A percentile compares a stretch with the other conserved stretches of the same genome.
phyloP scores from a whole-genome alignment of 2,329 filamentous ascomycete genomes.

The Fusarium albidum region DNA sequence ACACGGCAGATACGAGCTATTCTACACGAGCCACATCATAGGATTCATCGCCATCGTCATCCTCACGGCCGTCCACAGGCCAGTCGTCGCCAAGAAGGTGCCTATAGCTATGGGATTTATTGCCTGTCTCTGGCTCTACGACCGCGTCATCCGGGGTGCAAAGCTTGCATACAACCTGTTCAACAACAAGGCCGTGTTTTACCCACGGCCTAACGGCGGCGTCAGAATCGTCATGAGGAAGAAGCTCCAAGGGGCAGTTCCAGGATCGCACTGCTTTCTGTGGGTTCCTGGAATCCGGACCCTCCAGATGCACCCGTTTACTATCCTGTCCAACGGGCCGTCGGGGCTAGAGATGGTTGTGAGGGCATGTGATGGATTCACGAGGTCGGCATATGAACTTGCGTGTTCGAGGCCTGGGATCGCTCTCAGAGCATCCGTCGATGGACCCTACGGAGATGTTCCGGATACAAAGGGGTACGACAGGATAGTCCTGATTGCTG shows the following conservation, averaged over 20 bases:
- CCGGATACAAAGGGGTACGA: slow-evolving; percentile 50
- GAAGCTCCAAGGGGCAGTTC: slow-evolving; percentile 43
- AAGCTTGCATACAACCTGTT: slow-evolving; percentile 2
- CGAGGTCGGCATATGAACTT: slow-evolving; percentile 56
- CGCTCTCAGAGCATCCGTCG: slow-evolving; percentile 55
- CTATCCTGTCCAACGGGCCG: slow-evolving; percentile 55
- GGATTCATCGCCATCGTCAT: slow-evolving; percentile 52
- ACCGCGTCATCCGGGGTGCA: slow-evolving; percentile 51
- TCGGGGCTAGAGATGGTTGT: slow-evolving; percentile 57
- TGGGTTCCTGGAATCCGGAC: slow-evolving; percentile 62
- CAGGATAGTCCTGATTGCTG: slow-evolving; percentile 35
- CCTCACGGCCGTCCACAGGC: slow-evolving; percentile 54
- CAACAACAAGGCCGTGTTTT: slow-evolving; percentile 45
- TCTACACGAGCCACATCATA: slow-evolving; percentile 54
- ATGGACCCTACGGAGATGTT: slow-evolving; percentile 63
- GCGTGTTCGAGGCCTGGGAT: slow-evolving; percentile 53
- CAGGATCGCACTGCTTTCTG: slow-evolving; percentile 57
- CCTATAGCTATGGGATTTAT: slow-evolving; percentile 50
- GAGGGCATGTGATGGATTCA: slow-evolving; percentile 61
- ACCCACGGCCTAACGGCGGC: slow-evolving; percentile 53
- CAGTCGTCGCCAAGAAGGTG: slow-evolving; percentile 47
- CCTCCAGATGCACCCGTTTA: slow-evolving; percentile 64
- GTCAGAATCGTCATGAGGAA: slow-evolving; percentile 56
- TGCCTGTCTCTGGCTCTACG: slow-evolving; percentile 51
- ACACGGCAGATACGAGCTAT: slow-evolving; percentile 55